A percentile compares a stretch with the other conserved stretches of the same genome.
phyloP scores from a whole-genome alignment of 148 eudicot genomes.

The Vaccinium darrowii region DNA sequence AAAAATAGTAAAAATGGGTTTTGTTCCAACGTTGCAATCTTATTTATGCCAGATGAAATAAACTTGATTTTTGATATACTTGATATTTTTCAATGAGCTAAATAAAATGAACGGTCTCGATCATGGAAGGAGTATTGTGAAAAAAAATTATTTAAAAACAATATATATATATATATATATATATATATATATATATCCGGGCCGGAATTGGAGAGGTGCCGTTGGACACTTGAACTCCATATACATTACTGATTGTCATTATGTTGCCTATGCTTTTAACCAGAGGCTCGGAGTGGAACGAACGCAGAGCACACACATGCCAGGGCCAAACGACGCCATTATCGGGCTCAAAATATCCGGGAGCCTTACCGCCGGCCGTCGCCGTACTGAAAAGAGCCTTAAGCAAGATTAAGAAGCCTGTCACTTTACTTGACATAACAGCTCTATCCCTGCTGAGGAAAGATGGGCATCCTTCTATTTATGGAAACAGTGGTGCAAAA shows the following conservation, averaged over 20 bases:
- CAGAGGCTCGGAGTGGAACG: conserved; percentile 68
- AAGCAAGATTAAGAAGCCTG: conserved; percentile 50
- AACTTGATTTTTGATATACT: too few species aligned
- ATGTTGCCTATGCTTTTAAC: background rate
- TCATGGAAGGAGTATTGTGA: too few species aligned
- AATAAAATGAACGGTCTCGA: too few species aligned
- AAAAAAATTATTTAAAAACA: too few species aligned
- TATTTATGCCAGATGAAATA: too few species aligned
- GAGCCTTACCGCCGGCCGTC: conserved; percentile 35
- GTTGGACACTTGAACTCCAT: background rate
- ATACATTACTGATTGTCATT: background rate
- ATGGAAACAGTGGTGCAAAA: conserved; percentile 30
- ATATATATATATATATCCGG: too few species aligned
- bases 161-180: too few species aligned
- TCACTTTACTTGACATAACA: conserved; percentile 63
- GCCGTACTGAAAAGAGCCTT: conserved; percentile 48
- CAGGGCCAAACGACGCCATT: conserved; percentile 51
- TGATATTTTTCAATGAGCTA: too few species aligned
- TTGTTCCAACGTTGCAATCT: too few species aligned
- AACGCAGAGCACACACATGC: conserved; percentile 50
- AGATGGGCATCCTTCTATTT: conserved; percentile 73
- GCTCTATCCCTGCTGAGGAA: conserved; percentile 54
- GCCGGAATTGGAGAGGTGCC: too few species aligned
- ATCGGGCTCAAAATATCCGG: conserved; percentile 51
- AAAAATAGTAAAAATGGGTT: too few species aligned